Conservation (phyloP, 768 basidiomycete genomes). For the Russula sp. region DNA sequence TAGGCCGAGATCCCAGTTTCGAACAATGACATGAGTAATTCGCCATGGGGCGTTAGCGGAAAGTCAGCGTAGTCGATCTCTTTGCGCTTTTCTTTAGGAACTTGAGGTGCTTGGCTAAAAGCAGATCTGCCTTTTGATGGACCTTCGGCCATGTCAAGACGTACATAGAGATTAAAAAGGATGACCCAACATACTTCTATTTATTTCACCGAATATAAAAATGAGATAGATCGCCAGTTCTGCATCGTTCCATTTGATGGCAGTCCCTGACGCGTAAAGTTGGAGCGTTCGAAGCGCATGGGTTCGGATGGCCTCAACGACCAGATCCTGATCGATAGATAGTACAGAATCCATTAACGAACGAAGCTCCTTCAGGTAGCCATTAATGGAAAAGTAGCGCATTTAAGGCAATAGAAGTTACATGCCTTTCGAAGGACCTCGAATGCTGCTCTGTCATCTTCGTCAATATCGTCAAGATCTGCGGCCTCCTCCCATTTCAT, state of each 20-base stretch:
- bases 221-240: constrained; percentile 92
- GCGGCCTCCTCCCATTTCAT: constrained; percentile 86
- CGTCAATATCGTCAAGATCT: constrained; percentile 76
- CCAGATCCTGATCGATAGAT: constrained; percentile 77
- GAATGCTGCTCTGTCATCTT: constrained; percentile 79
- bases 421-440: constrained; percentile 77
- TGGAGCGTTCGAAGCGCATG: constrained; percentile 71
- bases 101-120: constrained; percentile 71
- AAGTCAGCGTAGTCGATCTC: constrained; percentile 67
- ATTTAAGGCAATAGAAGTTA: constrained; percentile 10
- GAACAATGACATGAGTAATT: constrained; percentile 79
- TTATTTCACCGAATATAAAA: constrained; percentile 89
- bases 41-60: constrained; percentile 83
- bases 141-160: constrained; percentile 32
- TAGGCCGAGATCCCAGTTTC: constrained; percentile 75
- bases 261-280: constrained; percentile 52
- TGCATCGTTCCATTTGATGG: constrained; percentile 84
- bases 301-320: constrained; percentile 65
- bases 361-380: constrained; percentile 61
- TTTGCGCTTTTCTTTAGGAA: constrained; percentile 62
- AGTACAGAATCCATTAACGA: constrained; percentile 83
- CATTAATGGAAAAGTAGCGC: not conserved
- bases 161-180: not conserved
- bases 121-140: constrained; percentile 77
- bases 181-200: constrained; percentile 55